Evolutionary conservation across 176 grass and related monocot genomes (phyloP).

Genomic region (Juncus effusus): DNA sequence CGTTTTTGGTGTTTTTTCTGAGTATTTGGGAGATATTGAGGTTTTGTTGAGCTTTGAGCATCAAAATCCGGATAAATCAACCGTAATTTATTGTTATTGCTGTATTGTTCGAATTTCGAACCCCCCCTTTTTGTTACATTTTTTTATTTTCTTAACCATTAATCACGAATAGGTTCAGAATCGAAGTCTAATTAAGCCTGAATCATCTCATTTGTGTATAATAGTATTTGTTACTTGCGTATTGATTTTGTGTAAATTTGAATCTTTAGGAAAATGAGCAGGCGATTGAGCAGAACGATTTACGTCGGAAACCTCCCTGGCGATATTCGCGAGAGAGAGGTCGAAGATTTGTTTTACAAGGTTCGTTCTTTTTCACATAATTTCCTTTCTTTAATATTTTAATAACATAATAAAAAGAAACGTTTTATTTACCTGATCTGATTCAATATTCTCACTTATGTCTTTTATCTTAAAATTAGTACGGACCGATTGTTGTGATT

Average conservation of each 20-base stretch:
- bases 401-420: not conserved
- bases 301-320: conserved; percentile 96
- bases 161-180: not conserved
- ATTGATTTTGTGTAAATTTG: conserved; percentile 20
- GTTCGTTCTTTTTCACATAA: conserved; percentile 20
- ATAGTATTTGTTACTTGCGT: not conserved
- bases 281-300: conserved; percentile 72
- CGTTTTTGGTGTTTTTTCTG: not conserved
- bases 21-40: not conserved
- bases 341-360: conserved; percentile 94
- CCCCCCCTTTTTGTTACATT: not conserved
- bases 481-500: conserved; percentile 87
- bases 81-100: not conserved
- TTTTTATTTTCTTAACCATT: not conserved
- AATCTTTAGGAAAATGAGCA: conserved; percentile 60
- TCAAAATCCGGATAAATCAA: too few species aligned
- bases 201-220: not conserved
- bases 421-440: not conserved
- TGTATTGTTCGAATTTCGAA: not conserved
- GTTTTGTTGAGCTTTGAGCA: not conserved
- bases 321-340: conserved; percentile 88
- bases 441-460: not conserved
- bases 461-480: conserved; percentile 34
- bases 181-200: not conserved
- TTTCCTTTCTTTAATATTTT: not conserved